phyloP scores from a whole-genome alignment of 106 monocot species.

The Dendrobium nobile region DNA sequence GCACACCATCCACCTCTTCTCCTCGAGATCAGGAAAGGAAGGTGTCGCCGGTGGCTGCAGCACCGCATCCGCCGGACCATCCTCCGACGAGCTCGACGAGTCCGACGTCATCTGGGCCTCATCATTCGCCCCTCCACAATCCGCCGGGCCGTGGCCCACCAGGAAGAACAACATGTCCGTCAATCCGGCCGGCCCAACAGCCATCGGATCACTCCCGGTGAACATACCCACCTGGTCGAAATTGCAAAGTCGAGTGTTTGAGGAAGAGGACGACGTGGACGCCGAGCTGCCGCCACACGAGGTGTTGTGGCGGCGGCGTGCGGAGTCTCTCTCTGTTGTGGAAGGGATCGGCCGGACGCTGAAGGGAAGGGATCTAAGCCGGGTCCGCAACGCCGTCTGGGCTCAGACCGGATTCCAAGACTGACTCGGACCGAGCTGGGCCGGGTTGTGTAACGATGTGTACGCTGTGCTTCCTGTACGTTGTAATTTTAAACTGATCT shows the following conservation, averaged over 20 bases:
- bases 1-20: conserved; percentile 22
- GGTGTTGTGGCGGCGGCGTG: conserved; percentile 36
- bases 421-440: conserved; percentile 11
- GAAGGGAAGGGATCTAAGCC: conserved; percentile 68
- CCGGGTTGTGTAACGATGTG: too few relatives aligned
- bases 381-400: conserved; percentile 75
- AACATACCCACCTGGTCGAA: conserved; percentile 68
- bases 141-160: neutral
- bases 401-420: conserved; percentile 67
- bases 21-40: conserved; percentile 7
- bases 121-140: neutral
- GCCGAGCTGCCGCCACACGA: conserved; percentile 61
- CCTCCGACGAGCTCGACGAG: conserved; percentile 48
- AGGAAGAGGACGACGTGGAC: conserved; percentile 17
- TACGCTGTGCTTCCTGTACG: too few relatives aligned
- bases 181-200: neutral
- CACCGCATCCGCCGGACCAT: conserved; percentile 24
- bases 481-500: too few relatives aligned
- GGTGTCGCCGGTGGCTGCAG: neutral
- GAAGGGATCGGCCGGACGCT: conserved; percentile 69
- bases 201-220: conserved; percentile 39
- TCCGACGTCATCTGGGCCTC: conserved; percentile 30
- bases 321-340: conserved; percentile 52
- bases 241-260: conserved; percentile 17
- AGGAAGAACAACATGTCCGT: neutral